A percentile compares a stretch with the other conserved stretches of the same genome.
Conservation (phyloP, 1,139 yeast species). For the Pichia terricola region DNA sequence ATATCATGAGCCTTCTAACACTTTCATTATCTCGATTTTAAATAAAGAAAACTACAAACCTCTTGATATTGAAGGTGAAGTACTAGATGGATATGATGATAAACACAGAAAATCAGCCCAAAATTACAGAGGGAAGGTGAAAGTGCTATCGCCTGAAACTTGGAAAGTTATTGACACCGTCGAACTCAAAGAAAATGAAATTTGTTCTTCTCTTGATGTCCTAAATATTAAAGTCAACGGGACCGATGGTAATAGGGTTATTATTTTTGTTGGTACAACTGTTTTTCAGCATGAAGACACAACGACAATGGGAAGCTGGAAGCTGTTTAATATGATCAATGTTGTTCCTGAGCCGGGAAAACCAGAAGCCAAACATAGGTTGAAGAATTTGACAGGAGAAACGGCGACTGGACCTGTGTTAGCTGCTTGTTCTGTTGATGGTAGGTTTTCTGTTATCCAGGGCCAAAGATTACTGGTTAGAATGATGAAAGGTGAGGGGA, state of each 20-base stretch:
- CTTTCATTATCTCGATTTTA: slow-evolving; percentile 58
- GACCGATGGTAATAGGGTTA: slow-evolving; percentile 8
- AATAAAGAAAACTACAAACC: slow-evolving; percentile 54
- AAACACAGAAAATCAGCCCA: slow-evolving; percentile 31
- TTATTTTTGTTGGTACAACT: slow-evolving; percentile 69
- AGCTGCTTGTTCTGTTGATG: slow-evolving; percentile 70
- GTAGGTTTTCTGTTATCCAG: slow-evolving; percentile 75
- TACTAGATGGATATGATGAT: slow-evolving; percentile 50
- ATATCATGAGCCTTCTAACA: slow-evolving; percentile 61
- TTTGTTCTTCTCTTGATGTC: slow-evolving; percentile 49
- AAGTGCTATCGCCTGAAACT: slow-evolving; percentile 60
- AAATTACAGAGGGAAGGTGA: slow-evolving; percentile 34
- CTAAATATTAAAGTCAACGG: slow-evolving; percentile 33
- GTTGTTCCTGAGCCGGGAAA: slow-evolving; percentile 85
- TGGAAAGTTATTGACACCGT: slow-evolving; percentile 73
- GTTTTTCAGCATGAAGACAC: slow-evolving; percentile 74
- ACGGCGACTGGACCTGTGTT: slow-evolving; percentile 81
- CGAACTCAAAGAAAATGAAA: slow-evolving; percentile 58
- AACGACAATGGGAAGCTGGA: slow-evolving; percentile 72
- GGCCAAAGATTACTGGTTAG: slow-evolving; percentile 82
- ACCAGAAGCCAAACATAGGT: slow-evolving; percentile 75
- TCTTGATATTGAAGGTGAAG: slow-evolving; percentile 66
- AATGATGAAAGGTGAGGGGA: slow-evolving; percentile 63
- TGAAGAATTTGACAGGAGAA: slow-evolving; percentile 70
- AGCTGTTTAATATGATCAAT: slow-evolving; percentile 65